Evolutionary conservation across 129 eudicot genomes (phyloP), one percentile per base, ranked within the genome.

Genomic region (Chrysanthemum makinoi): DNA sequence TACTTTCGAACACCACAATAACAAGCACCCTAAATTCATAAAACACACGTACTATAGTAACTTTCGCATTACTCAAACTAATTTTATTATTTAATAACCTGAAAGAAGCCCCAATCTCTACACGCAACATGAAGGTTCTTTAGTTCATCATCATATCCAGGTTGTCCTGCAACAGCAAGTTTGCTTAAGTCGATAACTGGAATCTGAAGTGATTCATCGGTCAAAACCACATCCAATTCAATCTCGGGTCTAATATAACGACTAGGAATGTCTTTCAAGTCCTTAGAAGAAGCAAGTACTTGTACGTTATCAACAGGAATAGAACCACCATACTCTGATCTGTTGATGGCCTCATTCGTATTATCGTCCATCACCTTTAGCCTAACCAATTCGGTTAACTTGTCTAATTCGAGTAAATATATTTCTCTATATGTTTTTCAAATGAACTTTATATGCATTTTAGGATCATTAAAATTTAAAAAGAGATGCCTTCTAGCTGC

Each of bases 21-120:
- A 22, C 24, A 22, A 22, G 24, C 24, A 22, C 24, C 24, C 24
- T 22, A 22, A 22, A 22, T 22, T 22, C 24, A 22, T 22, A 22
- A 22, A 22, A 22, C 24, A 22, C 24, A 22, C 24, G 24, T 22
- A 22, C 24, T 22, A 22, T 22, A 22, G 24, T 22, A 22, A 22
- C 24, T 22, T 22, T 22, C 24, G 1, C 24, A 22, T 22, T 22
- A 22, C 24, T 22, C 24, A 22, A 22, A 22, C 24, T 22, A 22
- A 22, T 22, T 1, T 22, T 22, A 22, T 22, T 22, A 0, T 0
- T 22, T 22, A 22, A 22, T 22, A 0, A 86, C 91, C 86, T 86
- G 91, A 56, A 86, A 86, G 70, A 86, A 80, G 4, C 91, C 91
- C 91, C 86, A 86, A 28, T 86, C 79, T 73, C 70, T 72, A 72